Base-by-base conservation (phyloP, 129 eudicot genomes). In the Chrysanthemum lavandulifolium region DNA sequence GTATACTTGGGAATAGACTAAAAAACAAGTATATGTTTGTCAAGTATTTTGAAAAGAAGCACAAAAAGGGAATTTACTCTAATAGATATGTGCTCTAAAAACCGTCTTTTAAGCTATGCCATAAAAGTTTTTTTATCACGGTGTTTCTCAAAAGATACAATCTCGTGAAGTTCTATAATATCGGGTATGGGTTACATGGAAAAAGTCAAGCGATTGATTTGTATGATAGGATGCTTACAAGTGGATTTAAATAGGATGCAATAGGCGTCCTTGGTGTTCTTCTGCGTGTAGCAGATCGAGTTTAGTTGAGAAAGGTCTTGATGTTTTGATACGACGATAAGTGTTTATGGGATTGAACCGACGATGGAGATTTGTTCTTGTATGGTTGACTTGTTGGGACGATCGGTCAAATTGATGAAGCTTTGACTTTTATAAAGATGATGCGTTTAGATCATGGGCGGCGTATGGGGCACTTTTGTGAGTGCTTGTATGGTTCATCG, bases 81-180 rank as follows among this genome's bases (percentile, higher is more conserved):
- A 14, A 82, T 89, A 11, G 96, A 84, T 58, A 82, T 83, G 65
- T 89, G 86, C 69, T 89, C 86, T n/a, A 83, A 89, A 70, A 83
- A 82, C 9, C 86, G 96, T 76, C 53, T 78, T 73, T 84, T 89
- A 65, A 79, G 6, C 65, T 69, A 67, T 59, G 89, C 96, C 48
- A 74, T 63, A 55, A 60, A 49, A 29, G 78, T 86, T 4, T 89
- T 89, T 89, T 70, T 79, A 86, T n/a, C 60, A 79, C 33, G 3
- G 79, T 86, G 89, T 66, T 0, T 70, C 29, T 12, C 31, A 2
- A 89, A 80, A 77, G 89, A 86, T 25, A 3, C 74, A 13, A 80
- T 89, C 51, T 79, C 95, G 0, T 91, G 95, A 95, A 73, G 89
- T 71, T 82, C 83, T 2, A 87, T 91, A 70, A 87, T 88, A 21